Percentiles rank a stretch among this genome's conserved stretches.
phyloP scores from a whole-genome alignment of 1,139 yeast genomes.

The Magnusiomyces sp. region DNA sequence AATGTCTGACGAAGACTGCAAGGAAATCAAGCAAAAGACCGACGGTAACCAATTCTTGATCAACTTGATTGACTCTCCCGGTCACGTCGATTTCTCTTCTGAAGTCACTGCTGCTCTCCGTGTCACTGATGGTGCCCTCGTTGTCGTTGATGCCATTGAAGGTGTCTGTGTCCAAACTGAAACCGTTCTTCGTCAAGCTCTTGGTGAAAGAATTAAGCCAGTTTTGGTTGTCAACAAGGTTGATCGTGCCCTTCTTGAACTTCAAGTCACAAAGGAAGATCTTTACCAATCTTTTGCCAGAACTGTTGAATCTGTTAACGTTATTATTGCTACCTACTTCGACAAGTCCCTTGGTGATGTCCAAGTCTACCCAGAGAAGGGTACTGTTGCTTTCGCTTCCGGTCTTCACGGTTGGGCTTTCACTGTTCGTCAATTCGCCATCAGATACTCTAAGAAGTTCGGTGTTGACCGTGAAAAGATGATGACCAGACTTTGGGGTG shows the following conservation, averaged over 20 bases:
- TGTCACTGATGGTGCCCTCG: conserved; percentile 99
- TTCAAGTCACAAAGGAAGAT: conserved; percentile 95
- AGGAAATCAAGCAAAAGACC: conserved; percentile 94
- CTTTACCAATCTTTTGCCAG: conserved; percentile 96
- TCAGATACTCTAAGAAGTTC: conserved; percentile 97
- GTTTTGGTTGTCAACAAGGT: conserved; percentile 98
- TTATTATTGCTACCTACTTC: conserved; percentile 90
- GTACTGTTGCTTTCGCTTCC: conserved; percentile 99
- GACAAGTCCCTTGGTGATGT: conserved; percentile 89
- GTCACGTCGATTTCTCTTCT: conserved; percentile 99
- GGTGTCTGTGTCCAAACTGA: conserved; percentile 99
- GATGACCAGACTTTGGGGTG: conserved; percentile 99
- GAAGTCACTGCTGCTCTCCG: conserved; percentile 99
- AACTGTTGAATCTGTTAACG: conserved; percentile 99
- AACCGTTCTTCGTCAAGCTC: conserved; percentile 98
- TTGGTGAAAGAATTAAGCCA: conserved; percentile 99
- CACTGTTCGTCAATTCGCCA: conserved; percentile 98
- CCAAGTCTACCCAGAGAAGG: conserved; percentile 98
- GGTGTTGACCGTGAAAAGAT: conserved; percentile 97
- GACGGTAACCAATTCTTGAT: conserved; percentile 91
- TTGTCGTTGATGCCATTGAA: conserved; percentile 97
- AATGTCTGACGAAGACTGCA: conserved; percentile 82
- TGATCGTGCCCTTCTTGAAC: conserved; percentile 97
- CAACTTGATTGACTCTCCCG: conserved; percentile 99
- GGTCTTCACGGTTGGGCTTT: conserved; percentile 99